Base-by-base conservation (phyloP, 805 yeast species). In the Cyberlindnera amylophila region DNA sequence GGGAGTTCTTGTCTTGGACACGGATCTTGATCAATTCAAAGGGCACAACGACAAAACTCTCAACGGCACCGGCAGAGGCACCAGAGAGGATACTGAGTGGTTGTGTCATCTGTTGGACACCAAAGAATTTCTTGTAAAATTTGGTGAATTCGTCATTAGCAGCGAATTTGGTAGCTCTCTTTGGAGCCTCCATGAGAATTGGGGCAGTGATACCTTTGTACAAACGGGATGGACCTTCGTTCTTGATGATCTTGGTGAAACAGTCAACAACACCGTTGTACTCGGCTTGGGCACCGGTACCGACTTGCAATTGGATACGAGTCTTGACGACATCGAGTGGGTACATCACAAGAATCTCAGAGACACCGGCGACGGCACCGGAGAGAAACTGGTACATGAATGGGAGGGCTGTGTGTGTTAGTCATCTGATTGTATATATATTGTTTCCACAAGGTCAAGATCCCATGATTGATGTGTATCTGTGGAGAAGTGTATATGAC, bases 61-160 rank as follows among this genome's bases (percentile, higher is more conserved):
- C 99, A 35, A 90, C 82, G 30, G 96, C 95, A 70, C 99, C 99
- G 7, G 99, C 99, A 45, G 95, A 85, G 29, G 98, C 97, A 69
- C 99, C 99, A 32, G 96, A 86, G 53, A 91, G 71, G 42, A 93
- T 71, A 3, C 97, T 88, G 59, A 93, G 70, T 8, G 85, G 79
- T 68, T 91, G 98, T 49, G 72, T 86, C 78, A 85, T 75, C 50
- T 75, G 64, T 8, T 72, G 63, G 34, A 85, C 73, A 39, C 87
- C 95, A 62, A 90, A 88, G 16, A 69, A 62, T 24, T 71, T 71
- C 53, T 79, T 78, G 75, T 89, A 91, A 53, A 89, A 65, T 64
- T 83, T 83, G 40, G 96, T 91, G 84, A 96, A 93, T 64, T 88
- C 95, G 63, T 93, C 99, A 63, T 93, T 93, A 49, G 97, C 96